phyloP scores from a whole-genome alignment of 495 filamentous ascomycete genomes.

The Amphirosellinia nigrospora region DNA sequence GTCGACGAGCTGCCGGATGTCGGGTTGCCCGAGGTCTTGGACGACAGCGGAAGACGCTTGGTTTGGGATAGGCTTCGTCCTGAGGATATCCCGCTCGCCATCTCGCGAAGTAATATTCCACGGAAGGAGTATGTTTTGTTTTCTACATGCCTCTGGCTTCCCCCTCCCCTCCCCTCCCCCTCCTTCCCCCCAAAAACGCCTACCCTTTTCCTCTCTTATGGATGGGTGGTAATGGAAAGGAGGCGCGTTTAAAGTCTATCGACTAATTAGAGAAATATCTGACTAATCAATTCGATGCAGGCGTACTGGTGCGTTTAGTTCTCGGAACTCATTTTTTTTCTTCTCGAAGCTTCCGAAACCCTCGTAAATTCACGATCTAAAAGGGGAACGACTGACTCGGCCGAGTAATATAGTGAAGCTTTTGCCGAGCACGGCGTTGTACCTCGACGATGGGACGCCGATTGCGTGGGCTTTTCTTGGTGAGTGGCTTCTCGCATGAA shows the following conservation, averaged over 20 bases:
- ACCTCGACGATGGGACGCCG: conserved; percentile 42
- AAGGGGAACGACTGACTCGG: too few species aligned
- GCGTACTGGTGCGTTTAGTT: too few species aligned
- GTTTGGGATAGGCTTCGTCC: conserved; percentile 42
- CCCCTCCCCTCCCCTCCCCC: too few species aligned
- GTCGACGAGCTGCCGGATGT: conserved; percentile 34
- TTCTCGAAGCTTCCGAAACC: too few species aligned
- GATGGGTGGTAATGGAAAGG: background rate
- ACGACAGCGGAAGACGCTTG: conserved; percentile 38
- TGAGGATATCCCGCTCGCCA: conserved; percentile 44
- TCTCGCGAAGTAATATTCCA: conserved; percentile 41
- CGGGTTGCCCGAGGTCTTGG: conserved; percentile 11
- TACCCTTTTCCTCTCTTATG: background rate
- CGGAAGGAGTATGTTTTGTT: conserved; percentile 44
- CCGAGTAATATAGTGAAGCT: too few species aligned
- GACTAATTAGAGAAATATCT: background rate
- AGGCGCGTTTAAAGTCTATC: background rate
- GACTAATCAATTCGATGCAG: conserved; percentile 24
- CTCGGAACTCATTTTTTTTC: too few species aligned
- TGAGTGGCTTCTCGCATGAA: conserved; percentile 5
- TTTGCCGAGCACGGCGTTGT: conserved; percentile 44
- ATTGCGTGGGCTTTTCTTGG: conserved; percentile 54
- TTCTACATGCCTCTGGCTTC: background rate
- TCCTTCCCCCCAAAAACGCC: too few species aligned
- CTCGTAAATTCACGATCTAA: too few species aligned